Conservation (phyloP, 371 early-diverging fungal species). For the Mucor saturninus region DNA sequence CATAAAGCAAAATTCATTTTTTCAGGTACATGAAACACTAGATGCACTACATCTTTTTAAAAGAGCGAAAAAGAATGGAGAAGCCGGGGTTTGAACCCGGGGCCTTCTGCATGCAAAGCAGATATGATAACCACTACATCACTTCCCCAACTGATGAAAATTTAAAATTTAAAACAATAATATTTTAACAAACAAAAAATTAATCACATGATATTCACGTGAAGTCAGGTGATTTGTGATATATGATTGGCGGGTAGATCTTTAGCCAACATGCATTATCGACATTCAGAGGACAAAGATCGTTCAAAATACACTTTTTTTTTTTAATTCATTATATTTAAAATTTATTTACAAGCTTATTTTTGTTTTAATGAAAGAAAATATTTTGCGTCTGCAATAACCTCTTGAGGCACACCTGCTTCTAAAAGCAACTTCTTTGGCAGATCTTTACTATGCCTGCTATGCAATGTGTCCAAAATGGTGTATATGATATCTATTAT, state of each 20-base stretch:
- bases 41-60: not conserved
- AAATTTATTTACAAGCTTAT: not conserved
- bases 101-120: constrained; percentile 35
- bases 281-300: no score
- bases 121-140: constrained; percentile 34
- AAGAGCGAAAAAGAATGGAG: constrained; percentile 17
- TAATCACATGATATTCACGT: not conserved
- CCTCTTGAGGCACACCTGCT: constrained; percentile 23
- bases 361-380: no score
- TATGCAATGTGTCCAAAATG: constrained; percentile 6
- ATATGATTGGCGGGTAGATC: no score
- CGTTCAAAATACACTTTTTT: no score
- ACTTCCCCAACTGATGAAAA: constrained; percentile 14
- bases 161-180: not conserved
- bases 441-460: constrained; percentile 8
- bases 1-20: no score
- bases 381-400: constrained; percentile 22
- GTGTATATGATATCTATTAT: constrained; percentile 19
- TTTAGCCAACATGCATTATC: no score
- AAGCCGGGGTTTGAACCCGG: constrained; percentile 34
- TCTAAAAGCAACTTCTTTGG: constrained; percentile 4
- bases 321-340: no score
- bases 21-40: no score
- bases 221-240: not conserved
- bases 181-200: not conserved